phyloP scores from a whole-genome alignment of 495 filamentous ascomycete genomes.

The Umbilicaria muhlenbergii region DNA sequence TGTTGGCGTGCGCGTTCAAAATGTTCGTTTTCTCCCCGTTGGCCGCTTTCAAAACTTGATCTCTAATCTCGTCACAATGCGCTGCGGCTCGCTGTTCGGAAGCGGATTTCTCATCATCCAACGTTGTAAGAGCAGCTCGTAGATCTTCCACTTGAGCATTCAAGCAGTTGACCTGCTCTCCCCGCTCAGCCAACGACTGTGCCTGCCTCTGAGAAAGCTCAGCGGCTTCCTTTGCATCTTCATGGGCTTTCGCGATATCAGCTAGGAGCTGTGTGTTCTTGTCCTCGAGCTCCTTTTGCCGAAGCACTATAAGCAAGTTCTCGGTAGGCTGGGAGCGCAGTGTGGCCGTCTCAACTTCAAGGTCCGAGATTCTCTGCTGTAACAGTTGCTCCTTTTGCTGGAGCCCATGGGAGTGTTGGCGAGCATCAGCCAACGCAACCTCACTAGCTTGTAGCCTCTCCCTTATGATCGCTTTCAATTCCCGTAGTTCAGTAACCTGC shows the following conservation, averaged over 20 bases:
- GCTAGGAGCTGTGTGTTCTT: slow-evolving; percentile 1
- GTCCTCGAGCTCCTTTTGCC: slow-evolving; percentile 9
- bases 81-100: too few species aligned
- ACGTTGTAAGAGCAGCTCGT: too few species aligned
- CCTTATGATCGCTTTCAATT: slow-evolving; percentile 8
- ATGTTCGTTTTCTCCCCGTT: too few species aligned
- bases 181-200: too few species aligned
- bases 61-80: too few species aligned
- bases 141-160: too few species aligned
- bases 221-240: not conserved
- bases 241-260: not conserved
- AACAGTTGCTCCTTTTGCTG: slow-evolving; percentile 1
- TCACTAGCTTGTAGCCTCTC: slow-evolving; percentile 9
- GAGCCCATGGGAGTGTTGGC: not conserved
- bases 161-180: too few species aligned
- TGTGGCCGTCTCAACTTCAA: slow-evolving; percentile 2
- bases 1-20: too few species aligned
- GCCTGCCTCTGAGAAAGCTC: not conserved
- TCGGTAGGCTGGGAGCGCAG: not conserved
- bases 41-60: too few species aligned
- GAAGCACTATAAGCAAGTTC: slow-evolving; percentile 1
- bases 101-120: too few species aligned
- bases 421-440: slow-evolving; percentile 5
- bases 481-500: slow-evolving; percentile 10
- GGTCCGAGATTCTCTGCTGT: not conserved